Percentiles rank a stretch among this genome's conserved stretches.
These are phyloP conservation scores for Aurantiochytrium sp. DNA, from an alignment of 108 stramenopile species.

Conservation along the genomic window DNA sequence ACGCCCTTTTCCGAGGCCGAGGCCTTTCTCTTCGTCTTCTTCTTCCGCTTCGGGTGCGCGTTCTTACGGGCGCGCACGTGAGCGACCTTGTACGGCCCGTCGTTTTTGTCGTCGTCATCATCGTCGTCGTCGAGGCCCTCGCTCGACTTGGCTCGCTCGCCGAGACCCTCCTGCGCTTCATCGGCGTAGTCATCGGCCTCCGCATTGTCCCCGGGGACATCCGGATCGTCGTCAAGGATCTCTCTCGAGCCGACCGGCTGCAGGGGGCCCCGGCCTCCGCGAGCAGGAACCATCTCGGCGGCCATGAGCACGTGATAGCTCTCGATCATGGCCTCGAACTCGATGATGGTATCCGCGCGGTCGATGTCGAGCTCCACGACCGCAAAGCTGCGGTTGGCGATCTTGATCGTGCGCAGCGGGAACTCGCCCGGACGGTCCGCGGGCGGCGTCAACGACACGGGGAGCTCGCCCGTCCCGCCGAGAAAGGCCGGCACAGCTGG, in stretches of 20 bases:
- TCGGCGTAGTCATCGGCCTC: not conserved
- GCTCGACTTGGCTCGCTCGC: not conserved
- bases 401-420: not conserved
- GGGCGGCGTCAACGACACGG: not conserved
- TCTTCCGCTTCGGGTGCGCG: not conserved
- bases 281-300: not conserved
- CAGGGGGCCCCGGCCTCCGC: not conserved
- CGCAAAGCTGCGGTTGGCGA: not conserved
- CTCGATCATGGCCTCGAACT: not conserved
- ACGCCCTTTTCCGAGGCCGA: no score
- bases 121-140: not conserved
- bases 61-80: not conserved
- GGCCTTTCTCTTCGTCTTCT: not conserved
- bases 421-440: not conserved
- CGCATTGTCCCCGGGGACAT: not conserved
- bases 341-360: not conserved
- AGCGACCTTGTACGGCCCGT: not conserved
- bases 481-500: not conserved
- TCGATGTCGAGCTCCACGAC: not conserved
- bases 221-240: not conserved
- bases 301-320: not conserved
- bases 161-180: not conserved
- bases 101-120: not conserved
- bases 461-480: not conserved
- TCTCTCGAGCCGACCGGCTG: not conserved